These are phyloP conservation scores for Backusella westeae DNA, from an alignment of 192 early-diverging fungal genomes.

Conservation along the genomic window DNA sequence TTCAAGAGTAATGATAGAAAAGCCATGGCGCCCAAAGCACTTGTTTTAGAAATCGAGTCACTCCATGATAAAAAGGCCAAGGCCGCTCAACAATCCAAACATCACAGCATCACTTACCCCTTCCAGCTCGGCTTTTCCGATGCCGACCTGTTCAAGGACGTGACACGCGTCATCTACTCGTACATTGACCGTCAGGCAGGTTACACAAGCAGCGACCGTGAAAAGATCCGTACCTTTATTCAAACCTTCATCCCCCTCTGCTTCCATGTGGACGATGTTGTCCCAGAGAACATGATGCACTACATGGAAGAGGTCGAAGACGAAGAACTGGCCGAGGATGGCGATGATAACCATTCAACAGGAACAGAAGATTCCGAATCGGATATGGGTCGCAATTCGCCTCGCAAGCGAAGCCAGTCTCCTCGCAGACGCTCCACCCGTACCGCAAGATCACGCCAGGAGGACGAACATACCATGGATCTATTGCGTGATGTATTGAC, in stretches of 20 bases:
- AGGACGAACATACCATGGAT: slow-evolving; percentile 37
- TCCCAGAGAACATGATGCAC: slow-evolving; percentile 41
- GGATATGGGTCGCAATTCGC: slow-evolving; percentile 21
- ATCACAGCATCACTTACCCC: not conserved
- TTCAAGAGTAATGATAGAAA: slow-evolving; percentile 91
- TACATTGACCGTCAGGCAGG: slow-evolving; percentile 66
- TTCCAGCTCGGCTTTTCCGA: slow-evolving; percentile 81
- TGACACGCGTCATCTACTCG: slow-evolving; percentile 69
- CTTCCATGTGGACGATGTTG: slow-evolving; percentile 53
- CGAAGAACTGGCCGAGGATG: slow-evolving; percentile 50
- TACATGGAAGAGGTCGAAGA: slow-evolving; percentile 50
- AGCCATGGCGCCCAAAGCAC: slow-evolving; percentile 68
- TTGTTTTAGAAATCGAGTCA: slow-evolving; percentile 85
- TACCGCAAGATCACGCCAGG: slow-evolving; percentile 9
- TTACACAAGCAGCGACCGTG: slow-evolving; percentile 58
- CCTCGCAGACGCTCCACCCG: not conserved
- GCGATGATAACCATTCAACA: slow-evolving; percentile 30
- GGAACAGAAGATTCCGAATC: slow-evolving; percentile 38
- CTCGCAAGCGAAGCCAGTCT: slow-evolving; percentile 7
- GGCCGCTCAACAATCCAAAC: not conserved
- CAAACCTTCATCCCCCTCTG: slow-evolving; percentile 69
- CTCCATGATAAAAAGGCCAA: slow-evolving; percentile 41
- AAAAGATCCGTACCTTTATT: slow-evolving; percentile 75
- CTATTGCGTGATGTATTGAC: slow-evolving; percentile 37
- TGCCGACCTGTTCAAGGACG: slow-evolving; percentile 71